Evolutionary conservation across 306 rosid genomes (phyloP).

Genomic region (Malus sylvestris): DNA sequence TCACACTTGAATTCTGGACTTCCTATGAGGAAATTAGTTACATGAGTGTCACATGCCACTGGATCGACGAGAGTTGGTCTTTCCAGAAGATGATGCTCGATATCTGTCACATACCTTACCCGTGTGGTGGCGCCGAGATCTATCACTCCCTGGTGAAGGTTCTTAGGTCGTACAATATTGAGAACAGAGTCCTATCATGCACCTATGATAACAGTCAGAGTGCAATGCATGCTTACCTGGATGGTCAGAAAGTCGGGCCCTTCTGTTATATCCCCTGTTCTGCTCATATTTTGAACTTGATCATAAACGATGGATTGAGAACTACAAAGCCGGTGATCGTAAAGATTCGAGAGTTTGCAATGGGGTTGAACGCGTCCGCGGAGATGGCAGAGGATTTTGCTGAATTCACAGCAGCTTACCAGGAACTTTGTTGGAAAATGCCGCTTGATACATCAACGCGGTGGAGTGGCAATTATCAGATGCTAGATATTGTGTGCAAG

Average conservation of each 20-base stretch:
- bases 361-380: constrained; percentile 62
- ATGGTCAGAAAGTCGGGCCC: constrained; percentile 67
- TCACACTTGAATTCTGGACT: constrained; percentile 88
- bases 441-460: constrained; percentile 85
- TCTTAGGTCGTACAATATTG: constrained; percentile 75
- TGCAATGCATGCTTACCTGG: constrained; percentile 53
- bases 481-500: constrained; percentile 86
- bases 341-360: constrained; percentile 74
- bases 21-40: constrained; percentile 72
- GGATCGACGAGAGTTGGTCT: constrained; percentile 91
- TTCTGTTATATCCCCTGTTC: constrained; percentile 93
- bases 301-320: constrained; percentile 84
- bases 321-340: constrained; percentile 49
- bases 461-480: constrained; percentile 95
- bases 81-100: constrained; percentile 83
- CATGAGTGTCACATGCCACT: constrained; percentile 87
- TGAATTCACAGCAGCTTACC: constrained; percentile 62
- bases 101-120: constrained; percentile 72
- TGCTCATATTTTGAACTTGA: constrained; percentile 73
- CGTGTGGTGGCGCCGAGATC: constrained; percentile 69
- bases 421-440: constrained; percentile 85
- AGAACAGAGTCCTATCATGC: constrained; percentile 73
- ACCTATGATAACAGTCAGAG: constrained; percentile 79
- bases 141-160: constrained; percentile 56
- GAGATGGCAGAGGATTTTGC: constrained; percentile 68